Base-by-base conservation (phyloP, 2,329 filamentous ascomycete species). In the Bertia moriformis region DNA sequence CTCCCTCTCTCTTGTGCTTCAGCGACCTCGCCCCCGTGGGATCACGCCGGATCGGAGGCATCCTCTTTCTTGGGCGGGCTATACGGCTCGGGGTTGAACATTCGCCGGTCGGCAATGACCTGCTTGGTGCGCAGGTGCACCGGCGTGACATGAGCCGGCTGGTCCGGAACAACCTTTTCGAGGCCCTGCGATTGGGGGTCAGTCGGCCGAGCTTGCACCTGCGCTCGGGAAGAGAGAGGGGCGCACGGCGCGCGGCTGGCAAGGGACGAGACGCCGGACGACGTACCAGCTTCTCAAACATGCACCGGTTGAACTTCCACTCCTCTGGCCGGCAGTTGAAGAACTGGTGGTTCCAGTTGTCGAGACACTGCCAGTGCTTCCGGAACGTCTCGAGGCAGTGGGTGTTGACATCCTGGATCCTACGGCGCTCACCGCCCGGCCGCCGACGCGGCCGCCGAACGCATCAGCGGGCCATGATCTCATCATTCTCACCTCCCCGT, bases 261-360 rank as follows among this genome's bases (percentile, higher is more conserved):
- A 29, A 19, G 15, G 40, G 39, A 13, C 40, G 4, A 27, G n/a
- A 18, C 18, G 22, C 37, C 13, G 18, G 14, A 7, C 7, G 39
- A 69, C 83, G 45, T 69, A 98, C 91, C 67, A 98, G 63, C 59
- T 95, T 96, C 49, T 95, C 81, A 57, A 83, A 96, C 38, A 95
- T 88, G 62, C 91, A 98, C 65, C 80, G 82, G 71, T 95, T 98
- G 52, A 98, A 67, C 57, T 79, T 79, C 74, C 85, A 80, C 69
- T 98, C 91, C 46, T 73, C 69, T 53, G 78, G 78, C 51, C 91
- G 77, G 68, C 91, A 98, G 56, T 96, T 86, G 83, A 86, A 98
- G 43, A 96, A 67, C 63, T 94, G 85, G 56, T 98, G 91, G 69
- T 98, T 98, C 68, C 93, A 88, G 66, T 93, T 81, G 56, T 98